Percentiles rank a stretch among this genome's conserved stretches.
phyloP scores from a whole-genome alignment of 495 filamentous ascomycete species.

The Neurospora tetrasperma region DNA sequence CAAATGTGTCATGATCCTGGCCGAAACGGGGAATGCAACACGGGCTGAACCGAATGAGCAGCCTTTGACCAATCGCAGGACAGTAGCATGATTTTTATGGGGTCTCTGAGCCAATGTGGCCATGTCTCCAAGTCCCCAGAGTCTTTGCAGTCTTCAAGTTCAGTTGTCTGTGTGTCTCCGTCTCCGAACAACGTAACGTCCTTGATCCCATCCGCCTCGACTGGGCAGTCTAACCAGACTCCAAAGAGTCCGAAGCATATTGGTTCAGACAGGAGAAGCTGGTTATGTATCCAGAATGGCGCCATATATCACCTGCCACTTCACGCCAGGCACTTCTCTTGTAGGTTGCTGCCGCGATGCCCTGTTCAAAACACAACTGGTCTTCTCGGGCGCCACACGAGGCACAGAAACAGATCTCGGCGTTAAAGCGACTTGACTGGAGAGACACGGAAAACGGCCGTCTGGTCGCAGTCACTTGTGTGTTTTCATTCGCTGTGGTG shows the following conservation, averaged over 20 bases:
- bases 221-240: background rate
- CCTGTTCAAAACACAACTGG: background rate
- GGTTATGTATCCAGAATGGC: background rate
- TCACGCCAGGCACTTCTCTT: background rate
- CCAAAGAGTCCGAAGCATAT: background rate
- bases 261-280: background rate
- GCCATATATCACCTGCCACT: background rate
- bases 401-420: background rate
- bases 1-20: conserved; percentile 20
- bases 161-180: background rate
- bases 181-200: background rate
- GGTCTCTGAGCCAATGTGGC: background rate
- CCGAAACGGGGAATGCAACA: conserved; percentile 23
- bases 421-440: background rate
- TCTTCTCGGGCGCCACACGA: background rate
- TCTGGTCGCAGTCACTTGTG: background rate
- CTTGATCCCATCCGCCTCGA: background rate
- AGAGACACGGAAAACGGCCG: background rate
- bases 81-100: background rate
- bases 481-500: background rate
- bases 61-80: background rate
- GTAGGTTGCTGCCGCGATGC: background rate
- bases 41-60: conserved; percentile 9
- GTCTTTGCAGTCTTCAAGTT: background rate
- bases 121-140: background rate